Conservation (phyloP, 257 asterid species). For the Jacaranda copaia region DNA sequence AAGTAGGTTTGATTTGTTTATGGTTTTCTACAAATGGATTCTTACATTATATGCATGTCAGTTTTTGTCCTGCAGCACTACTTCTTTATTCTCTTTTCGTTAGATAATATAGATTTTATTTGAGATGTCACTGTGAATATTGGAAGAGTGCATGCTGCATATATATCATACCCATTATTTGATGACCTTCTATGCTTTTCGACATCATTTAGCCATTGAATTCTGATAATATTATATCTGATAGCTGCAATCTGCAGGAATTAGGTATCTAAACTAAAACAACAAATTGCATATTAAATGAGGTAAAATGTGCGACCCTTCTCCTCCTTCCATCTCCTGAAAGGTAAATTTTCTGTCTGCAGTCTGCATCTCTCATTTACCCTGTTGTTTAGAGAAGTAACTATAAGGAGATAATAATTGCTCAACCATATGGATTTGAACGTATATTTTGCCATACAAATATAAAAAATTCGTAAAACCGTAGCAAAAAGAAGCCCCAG, state of each 20-base stretch:
- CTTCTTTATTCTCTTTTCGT: conserved; percentile 4
- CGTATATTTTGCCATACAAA: neutral
- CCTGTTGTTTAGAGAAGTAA: conserved; percentile 15
- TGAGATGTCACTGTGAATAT: conserved; percentile 29
- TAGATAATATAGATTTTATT: neutral
- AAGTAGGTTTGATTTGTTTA: conserved; percentile 41
- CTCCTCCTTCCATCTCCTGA: conserved; percentile 13
- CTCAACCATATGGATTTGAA: neutral
- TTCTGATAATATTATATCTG: neutral
- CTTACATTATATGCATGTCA: conserved; percentile 51
- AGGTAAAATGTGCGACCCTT: neutral
- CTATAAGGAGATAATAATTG: neutral
- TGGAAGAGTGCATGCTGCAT: conserved; percentile 26
- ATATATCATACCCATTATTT: conserved; percentile 11
- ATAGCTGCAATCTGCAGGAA: conserved; percentile 13
- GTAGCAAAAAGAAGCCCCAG: too few relatives aligned
- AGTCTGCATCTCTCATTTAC: neutral
- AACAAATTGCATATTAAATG: neutral
- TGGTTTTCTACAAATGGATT: conserved; percentile 47
- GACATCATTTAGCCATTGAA: conserved; percentile 16
- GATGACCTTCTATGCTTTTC: neutral
- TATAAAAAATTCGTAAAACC: conserved; percentile 1
- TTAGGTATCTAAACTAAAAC: neutral
- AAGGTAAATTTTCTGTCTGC: conserved; percentile 23
- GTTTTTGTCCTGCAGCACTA: conserved; percentile 45